A percentile compares a stretch with the other conserved stretches of the same genome.
These are phyloP conservation scores for Penicillium hesseltinei DNA, from an alignment of 2,329 filamentous ascomycete genomes.

Conservation along the genomic window DNA sequence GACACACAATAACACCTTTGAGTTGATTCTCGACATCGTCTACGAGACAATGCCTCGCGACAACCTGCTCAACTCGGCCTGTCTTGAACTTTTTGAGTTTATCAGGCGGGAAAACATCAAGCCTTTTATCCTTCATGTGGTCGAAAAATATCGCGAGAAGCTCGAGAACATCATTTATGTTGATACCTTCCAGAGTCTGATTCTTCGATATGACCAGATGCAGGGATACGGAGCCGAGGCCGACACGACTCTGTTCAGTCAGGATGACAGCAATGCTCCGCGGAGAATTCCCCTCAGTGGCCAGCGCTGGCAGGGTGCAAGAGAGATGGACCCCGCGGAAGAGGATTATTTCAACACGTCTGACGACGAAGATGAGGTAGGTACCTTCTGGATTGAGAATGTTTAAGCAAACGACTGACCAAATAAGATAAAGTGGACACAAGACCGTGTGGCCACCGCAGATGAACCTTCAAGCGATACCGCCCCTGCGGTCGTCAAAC, in stretches of 20 bases:
- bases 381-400: constrained; percentile 5
- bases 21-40: constrained; percentile 80
- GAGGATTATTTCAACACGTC: constrained; percentile 93
- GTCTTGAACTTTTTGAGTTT: constrained; percentile 88
- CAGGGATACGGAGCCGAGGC: constrained; percentile 64
- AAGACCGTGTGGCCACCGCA: constrained; percentile 36
- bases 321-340: constrained; percentile 79
- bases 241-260: constrained; percentile 66
- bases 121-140: constrained; percentile 76
- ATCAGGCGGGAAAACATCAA: constrained; percentile 81
- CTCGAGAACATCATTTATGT: constrained; percentile 75
- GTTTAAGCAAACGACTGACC: neutral
- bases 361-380: constrained; percentile 74
- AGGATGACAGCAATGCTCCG: constrained; percentile 61
- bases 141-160: constrained; percentile 78
- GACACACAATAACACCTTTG: constrained; percentile 75
- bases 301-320: constrained; percentile 67
- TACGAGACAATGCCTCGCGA: constrained; percentile 84
- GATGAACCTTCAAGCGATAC: constrained; percentile 54
- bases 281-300: constrained; percentile 52
- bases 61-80: constrained; percentile 90
- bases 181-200: constrained; percentile 75
- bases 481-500: constrained; percentile 62
- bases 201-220: constrained; percentile 75
- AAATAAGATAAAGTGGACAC: constrained; percentile 31